Percentiles rank a stretch among this genome's conserved stretches.
Conservation (phyloP, 2,329 filamentous ascomycete species). For the Zymoseptoria tritici region DNA sequence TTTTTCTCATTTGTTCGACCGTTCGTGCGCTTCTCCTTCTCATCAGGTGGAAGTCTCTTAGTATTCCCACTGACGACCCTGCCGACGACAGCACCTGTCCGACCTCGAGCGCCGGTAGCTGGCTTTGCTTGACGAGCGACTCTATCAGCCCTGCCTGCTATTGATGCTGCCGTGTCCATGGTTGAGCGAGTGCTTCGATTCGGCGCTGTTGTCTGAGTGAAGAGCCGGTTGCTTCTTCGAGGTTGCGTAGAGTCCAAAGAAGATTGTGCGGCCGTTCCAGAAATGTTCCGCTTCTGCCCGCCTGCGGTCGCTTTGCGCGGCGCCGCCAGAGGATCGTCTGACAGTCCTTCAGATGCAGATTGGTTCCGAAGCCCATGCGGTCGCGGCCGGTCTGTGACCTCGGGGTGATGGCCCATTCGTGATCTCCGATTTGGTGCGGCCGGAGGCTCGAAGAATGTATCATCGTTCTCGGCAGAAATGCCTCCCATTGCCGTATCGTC, state of each 20-base stretch:
- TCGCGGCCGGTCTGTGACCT: slow-evolving; percentile 21
- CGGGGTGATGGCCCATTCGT: slow-evolving; percentile 21
- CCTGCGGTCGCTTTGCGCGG: slow-evolving; percentile 22
- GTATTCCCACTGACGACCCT: slow-evolving; percentile 86
- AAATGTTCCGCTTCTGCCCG: slow-evolving; percentile 82
- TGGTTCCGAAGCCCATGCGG: slow-evolving; percentile 35
- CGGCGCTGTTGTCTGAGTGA: slow-evolving; percentile 61
- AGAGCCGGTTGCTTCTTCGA: slow-evolving; percentile 40
- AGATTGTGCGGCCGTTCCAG: slow-evolving; percentile 46
- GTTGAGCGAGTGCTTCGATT: slow-evolving; percentile 55
- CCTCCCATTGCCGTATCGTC: slow-evolving; percentile 36
- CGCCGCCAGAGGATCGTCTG: slow-evolving; percentile 27
- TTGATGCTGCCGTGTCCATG: slow-evolving; percentile 45
- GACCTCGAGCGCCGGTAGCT: slow-evolving; percentile 63
- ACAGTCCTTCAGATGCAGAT: slow-evolving; percentile 33
- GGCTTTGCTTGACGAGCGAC: slow-evolving; percentile 45
- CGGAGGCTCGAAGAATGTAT: slow-evolving; percentile 27
- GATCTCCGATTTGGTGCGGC: slow-evolving; percentile 40
- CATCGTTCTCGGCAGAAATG: slow-evolving; percentile 16
- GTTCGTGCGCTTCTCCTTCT: slow-evolving; percentile 54
- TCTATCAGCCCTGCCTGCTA: slow-evolving; percentile 50
- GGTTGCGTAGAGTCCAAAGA: slow-evolving; percentile 36
- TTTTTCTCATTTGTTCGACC: slow-evolving; percentile 43
- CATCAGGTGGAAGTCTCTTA: slow-evolving; percentile 47
- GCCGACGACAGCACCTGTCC: slow-evolving; percentile 63